Evolutionary conservation across 805 yeast genomes (phyloP).

Genomic region (Brettanomyces sp.): DNA sequence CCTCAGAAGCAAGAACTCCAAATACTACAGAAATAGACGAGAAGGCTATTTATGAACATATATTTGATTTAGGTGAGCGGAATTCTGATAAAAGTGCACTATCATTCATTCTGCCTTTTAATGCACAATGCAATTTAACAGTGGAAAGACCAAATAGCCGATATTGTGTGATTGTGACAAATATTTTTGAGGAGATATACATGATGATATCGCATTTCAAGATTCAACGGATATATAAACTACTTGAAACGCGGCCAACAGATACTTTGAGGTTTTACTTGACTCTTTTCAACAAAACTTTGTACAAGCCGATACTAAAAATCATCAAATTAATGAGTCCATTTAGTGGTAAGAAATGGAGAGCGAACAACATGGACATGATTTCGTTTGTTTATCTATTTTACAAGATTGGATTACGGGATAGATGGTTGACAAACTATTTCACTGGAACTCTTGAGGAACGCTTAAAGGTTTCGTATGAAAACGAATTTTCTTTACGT

Average conservation of each 20-base stretch:
- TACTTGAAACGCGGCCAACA: slow-evolving; percentile 56
- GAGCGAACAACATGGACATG: slow-evolving; percentile 84
- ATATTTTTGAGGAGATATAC: slow-evolving; percentile 46
- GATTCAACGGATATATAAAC: slow-evolving; percentile 61
- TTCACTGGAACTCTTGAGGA: slow-evolving; percentile 67
- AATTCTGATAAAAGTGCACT: slow-evolving; percentile 7
- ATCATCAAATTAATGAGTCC: slow-evolving; percentile 76
- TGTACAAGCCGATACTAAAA: slow-evolving; percentile 64
- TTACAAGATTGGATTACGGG: slow-evolving; percentile 61
- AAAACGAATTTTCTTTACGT: slow-evolving; percentile 78
- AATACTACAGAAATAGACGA: slow-evolving; percentile 6
- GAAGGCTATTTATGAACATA: slow-evolving; percentile 7
- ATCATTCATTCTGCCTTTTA: slow-evolving; percentile 20
- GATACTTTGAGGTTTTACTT: slow-evolving; percentile 49
- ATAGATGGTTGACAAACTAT: slow-evolving; percentile 84
- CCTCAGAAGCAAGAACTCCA: slow-evolving; percentile 2
- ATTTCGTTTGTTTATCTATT: slow-evolving; percentile 80
- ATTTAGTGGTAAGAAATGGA: slow-evolving; percentile 91
- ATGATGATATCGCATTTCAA: slow-evolving; percentile 50
- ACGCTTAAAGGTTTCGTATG: slow-evolving; percentile 67
- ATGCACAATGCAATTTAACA: slow-evolving; percentile 15
- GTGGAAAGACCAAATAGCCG: slow-evolving; percentile 23
- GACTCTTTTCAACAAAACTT: slow-evolving; percentile 48
- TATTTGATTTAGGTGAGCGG: slow-evolving; percentile 11
- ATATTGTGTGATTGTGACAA: slow-evolving; percentile 39